phyloP scores from a whole-genome alignment of 1,284 basidiomycete species.

The Jaminaea rosea region DNA sequence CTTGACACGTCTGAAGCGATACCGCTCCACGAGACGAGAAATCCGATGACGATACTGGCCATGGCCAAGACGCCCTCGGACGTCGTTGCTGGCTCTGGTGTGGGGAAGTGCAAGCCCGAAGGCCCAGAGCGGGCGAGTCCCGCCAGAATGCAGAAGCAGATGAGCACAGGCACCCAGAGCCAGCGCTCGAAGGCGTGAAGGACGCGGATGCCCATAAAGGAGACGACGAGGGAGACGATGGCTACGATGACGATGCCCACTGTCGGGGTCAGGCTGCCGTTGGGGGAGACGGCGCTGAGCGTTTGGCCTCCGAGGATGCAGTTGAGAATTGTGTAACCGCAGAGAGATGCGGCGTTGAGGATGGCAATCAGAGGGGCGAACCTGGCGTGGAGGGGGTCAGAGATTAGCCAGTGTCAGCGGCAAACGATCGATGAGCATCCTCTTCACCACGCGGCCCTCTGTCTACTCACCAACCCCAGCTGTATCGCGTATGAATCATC shows the following conservation, averaged over 20 bases:
- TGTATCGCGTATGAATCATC: conserved; percentile 54
- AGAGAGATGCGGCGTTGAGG: conserved; percentile 21
- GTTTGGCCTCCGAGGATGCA: conserved; percentile 51
- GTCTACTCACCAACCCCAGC: conserved; percentile 53
- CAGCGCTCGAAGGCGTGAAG: conserved; percentile 61
- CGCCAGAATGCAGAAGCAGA: conserved; percentile 56
- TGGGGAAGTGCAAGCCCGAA: conserved; percentile 52
- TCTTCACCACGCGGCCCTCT: neutral
- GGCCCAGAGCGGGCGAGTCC: conserved; percentile 56
- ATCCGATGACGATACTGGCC: conserved; percentile 56
- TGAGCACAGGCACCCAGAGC: conserved; percentile 68
- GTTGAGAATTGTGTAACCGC: conserved; percentile 56
- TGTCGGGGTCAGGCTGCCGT: conserved; percentile 43
- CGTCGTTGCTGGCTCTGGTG: conserved; percentile 51
- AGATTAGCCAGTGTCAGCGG: no score
- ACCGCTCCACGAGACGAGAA: conserved; percentile 53
- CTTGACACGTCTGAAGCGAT: conserved; percentile 44
- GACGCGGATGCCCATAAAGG: conserved; percentile 68
- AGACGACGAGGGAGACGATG: conserved; percentile 65
- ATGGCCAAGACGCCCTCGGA: conserved; percentile 53
- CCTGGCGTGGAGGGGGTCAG: no score
- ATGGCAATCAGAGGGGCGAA: neutral
- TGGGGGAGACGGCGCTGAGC: conserved; percentile 47
- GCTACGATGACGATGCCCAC: conserved; percentile 83
- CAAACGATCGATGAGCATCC: neutral